phyloP scores from a whole-genome alignment of 345 rosid species.

The Rhizophora apiculata region DNA sequence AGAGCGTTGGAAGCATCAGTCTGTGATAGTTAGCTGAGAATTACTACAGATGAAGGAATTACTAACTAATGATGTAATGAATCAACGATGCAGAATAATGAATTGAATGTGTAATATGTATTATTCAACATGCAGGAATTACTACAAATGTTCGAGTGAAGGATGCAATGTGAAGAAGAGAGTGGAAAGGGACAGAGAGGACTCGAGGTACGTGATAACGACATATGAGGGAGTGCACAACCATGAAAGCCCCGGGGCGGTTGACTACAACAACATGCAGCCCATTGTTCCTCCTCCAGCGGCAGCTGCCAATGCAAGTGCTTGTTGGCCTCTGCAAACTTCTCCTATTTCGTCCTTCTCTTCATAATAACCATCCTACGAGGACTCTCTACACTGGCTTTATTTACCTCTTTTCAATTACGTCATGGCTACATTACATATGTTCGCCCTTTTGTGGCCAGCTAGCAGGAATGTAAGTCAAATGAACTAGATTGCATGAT shows the following conservation, averaged over 20 bases:
- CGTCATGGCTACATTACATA: no score
- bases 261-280: constrained; percentile 37
- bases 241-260: constrained; percentile 42
- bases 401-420: no score
- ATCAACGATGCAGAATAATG: no score
- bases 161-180: constrained; percentile 32
- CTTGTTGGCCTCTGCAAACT: constrained; percentile 13
- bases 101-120: no score
- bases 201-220: constrained; percentile 24
- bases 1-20: no score
- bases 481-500: no score
- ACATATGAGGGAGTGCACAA: constrained; percentile 29
- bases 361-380: not conserved
- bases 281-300: not conserved
- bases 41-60: no score
- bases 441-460: no score
- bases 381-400: no score
- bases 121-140: constrained; percentile 17
- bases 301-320: not conserved
- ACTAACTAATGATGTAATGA: no score
- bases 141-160: constrained; percentile 23
- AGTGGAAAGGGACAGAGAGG: constrained; percentile 29
- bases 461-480: no score
- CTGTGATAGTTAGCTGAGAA: no score
- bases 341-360: constrained; percentile 20